Conservation (phyloP, 495 filamentous ascomycete species). For the Hypoxylon fragiforme region DNA sequence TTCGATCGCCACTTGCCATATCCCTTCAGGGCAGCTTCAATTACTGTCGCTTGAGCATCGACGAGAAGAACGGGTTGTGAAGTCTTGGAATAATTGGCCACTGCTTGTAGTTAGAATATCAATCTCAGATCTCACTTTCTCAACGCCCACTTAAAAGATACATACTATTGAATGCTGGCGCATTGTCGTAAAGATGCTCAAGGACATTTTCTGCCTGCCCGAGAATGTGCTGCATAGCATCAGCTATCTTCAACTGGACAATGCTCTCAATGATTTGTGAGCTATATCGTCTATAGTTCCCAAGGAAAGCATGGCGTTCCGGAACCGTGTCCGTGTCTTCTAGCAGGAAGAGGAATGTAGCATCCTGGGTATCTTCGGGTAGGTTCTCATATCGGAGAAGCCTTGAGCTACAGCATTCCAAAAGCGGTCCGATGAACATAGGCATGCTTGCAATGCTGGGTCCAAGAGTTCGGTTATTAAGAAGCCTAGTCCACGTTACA, state of each 20-base stretch:
- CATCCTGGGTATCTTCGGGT: constrained; percentile 76
- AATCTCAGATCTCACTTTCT: neutral
- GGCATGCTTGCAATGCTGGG: constrained; percentile 65
- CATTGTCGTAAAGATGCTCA: constrained; percentile 71
- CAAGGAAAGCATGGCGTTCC: constrained; percentile 94
- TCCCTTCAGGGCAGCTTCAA: constrained; percentile 89
- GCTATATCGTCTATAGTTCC: constrained; percentile 92
- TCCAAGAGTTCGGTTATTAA: constrained; percentile 67
- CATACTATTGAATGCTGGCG: constrained; percentile 70
- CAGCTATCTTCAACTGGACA: constrained; percentile 74
- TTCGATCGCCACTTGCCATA: constrained; percentile 78
- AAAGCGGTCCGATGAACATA: constrained; percentile 67
- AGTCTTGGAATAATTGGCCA: constrained; percentile 76
- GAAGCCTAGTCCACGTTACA: constrained; percentile 83
- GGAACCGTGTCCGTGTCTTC: constrained; percentile 95
- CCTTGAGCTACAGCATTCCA: constrained; percentile 77
- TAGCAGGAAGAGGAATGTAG: constrained; percentile 76
- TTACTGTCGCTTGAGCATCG: constrained; percentile 86
- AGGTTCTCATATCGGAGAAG: constrained; percentile 84
- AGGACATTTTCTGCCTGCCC: constrained; percentile 72
- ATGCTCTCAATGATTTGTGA: constrained; percentile 81
- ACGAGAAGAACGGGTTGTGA: constrained; percentile 75
- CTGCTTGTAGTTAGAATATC: constrained; percentile 49
- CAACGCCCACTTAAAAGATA: neutral
- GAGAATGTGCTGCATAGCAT: constrained; percentile 86